These are phyloP conservation scores for Suhomyces taliae DNA, from an alignment of 1,139 yeast species.

Conservation along the genomic window DNA sequence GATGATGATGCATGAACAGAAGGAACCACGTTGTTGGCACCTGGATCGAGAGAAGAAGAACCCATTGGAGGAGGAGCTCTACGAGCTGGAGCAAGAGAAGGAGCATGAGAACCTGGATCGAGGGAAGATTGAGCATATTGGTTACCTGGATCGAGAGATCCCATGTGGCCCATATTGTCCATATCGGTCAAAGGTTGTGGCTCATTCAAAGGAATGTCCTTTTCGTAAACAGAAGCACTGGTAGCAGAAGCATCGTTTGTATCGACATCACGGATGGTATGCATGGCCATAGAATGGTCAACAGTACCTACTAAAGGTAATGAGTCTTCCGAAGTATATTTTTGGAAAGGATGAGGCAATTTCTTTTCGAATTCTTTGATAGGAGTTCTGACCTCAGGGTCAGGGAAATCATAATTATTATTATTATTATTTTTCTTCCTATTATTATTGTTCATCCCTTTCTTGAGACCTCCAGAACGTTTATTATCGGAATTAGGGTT, in stretches of 20 bases:
- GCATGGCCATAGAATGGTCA: background rate
- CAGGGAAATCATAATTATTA: conserved; percentile 5
- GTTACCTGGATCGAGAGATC: background rate
- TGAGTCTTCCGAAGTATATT: conserved; percentile 6
- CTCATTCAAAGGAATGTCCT: background rate
- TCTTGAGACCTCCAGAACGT: background rate
- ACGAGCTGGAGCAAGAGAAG: background rate
- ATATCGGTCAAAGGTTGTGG: background rate
- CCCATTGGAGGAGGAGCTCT: no score
- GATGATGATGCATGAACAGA: background rate
- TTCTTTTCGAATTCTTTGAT: conserved; percentile 7
- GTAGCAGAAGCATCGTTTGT: background rate
- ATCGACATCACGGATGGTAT: background rate
- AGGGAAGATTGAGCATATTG: background rate
- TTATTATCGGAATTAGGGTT: background rate
- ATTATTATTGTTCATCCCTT: background rate
- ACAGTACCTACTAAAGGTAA: conserved; percentile 2
- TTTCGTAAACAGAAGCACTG: background rate
- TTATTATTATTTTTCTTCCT: background rate
- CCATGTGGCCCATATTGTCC: background rate
- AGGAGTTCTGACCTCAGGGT: conserved; percentile 2
- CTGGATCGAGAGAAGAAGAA: background rate
- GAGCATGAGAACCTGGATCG: background rate
- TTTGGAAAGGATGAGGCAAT: conserved; percentile 10
- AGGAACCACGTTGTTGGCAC: background rate